Base-by-base conservation (phyloP, 2,329 filamentous ascomycete species). In the Cytospora piceicola region DNA sequence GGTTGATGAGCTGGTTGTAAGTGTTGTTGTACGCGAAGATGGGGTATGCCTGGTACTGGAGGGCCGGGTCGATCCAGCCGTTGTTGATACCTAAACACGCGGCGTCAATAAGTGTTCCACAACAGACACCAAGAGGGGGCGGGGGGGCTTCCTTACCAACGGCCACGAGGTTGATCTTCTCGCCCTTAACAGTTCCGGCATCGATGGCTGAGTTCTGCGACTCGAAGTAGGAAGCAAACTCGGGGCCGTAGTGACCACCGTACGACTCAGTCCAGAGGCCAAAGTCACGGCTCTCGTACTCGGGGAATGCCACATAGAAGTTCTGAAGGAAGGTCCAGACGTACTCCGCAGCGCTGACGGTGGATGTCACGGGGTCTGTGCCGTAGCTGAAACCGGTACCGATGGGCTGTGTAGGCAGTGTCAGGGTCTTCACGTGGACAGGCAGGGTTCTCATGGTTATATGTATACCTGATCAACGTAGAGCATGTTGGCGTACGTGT, bases 281-380 rank as follows among this genome's bases (percentile, higher is more conserved):
- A 65, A 86, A 82, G 66, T 88, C 83, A 53, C 83, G 82, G 3
- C 83, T 82, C 72, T 84, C 81, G 71, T 90, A 90, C 34, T 82
- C 80, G 0, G 86, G 87, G 65, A 91, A 91, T 34, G 86, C 82
- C 5, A 83, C 79, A 63, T 88, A 86, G 80, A 88, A 91, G 1
- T 81, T 81, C 71, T 88, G 85, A 57, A 86, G 73, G n/a, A 87
- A 75, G 3, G 77, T 80, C 85, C 84, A 88, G n/a, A 87, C 79
- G 58, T 78, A 78, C 0, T 78, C 77, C 4, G 82, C 81, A 12
- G 82, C 81, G 3, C 77, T 78, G 12, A 76, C 75, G 4, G 82
- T 84, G 30, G 77, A 79, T 4, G 75, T 78, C 32, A 77, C 75
- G 20, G 69, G 69, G 46, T 73, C 70, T 7, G 70, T 74, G 30